Evolutionary conservation across 768 basidiomycete genomes (phyloP), one percentile per base, ranked within the genome.

Genomic region (Rhodotorula diobovata): DNA sequence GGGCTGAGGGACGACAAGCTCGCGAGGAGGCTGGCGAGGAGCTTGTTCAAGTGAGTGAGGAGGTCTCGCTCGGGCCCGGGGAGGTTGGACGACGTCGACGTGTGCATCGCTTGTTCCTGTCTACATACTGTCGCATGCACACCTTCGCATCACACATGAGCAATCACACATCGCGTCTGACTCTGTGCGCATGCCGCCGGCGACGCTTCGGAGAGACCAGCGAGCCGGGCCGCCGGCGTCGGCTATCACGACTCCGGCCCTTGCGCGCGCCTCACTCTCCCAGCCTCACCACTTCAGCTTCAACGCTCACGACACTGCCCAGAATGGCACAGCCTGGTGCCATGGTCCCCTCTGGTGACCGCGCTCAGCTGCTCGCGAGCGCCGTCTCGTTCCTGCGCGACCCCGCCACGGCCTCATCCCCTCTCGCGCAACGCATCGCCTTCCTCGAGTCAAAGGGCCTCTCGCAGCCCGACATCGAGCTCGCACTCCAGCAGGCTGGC

Each of bases 361-460:
- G 70, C n/a, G 16, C 56, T 7, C 48, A 59, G 18, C 69, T 74
- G 41, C 23, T 75, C 45, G 30, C 63, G 10, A 67, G 68, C 10
- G 77, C 77, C 34, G 63, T 78, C 35, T 50, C 70, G n/a, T 78
- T 78, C 68, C 73, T 78, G 20, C 75, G 75, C 18, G 78, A 78
- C 65, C 78, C 78, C 4, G 61, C 65, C 2, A 70, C 76, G 23
- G 88, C 89, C 77, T 83, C 87, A 46, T 90, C 93, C 6, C 84
- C 92, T 3, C 81, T 95, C 39, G 84, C 89, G 1, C 91, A 95
- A 79, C 87, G 90, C 62, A 85, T 98, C 57, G 89, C 91, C 73
- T 99, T 98, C 82, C 85, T 99, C n/a, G 89, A 96, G 77, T 89
- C 91, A 12, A 97, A 98, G 80, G 96, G 96, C 4, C 83, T 99